These are phyloP conservation scores for Exophiala dermatitidis DNA, from an alignment of 2,329 filamentous ascomycete genomes.

Conservation along the genomic window DNA sequence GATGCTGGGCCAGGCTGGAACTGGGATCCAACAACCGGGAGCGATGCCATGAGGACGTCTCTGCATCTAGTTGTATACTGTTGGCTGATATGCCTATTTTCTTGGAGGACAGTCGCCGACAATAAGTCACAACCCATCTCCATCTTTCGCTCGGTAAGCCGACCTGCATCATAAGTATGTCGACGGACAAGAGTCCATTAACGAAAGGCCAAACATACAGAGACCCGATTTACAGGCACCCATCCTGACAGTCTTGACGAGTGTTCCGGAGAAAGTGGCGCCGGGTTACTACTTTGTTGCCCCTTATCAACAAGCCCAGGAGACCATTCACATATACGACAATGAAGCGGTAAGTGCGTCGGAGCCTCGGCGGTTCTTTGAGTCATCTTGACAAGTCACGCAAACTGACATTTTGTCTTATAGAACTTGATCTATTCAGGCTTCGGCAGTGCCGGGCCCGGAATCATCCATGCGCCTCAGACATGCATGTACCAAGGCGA, in stretches of 20 bases:
- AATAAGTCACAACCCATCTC: constrained; percentile 27
- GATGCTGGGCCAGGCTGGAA: too few species aligned
- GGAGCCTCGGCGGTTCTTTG: too few species aligned
- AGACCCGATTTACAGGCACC: constrained; percentile 37
- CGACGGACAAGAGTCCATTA: background rate
- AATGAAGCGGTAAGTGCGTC: constrained; percentile 38
- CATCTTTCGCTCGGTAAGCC: constrained; percentile 35
- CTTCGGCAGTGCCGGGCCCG: constrained; percentile 44
- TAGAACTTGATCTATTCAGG: constrained; percentile 47
- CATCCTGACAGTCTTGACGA: constrained; percentile 30
- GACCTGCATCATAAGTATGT: background rate
- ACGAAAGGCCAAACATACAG: constrained; percentile 21
- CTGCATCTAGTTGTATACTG: constrained; percentile 3
- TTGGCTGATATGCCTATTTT: constrained; percentile 25
- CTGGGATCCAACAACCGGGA: background rate
- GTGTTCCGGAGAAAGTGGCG: constrained; percentile 31
- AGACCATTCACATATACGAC: constrained; percentile 48
- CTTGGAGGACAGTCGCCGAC: constrained; percentile 28
- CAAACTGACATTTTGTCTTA: too few species aligned
- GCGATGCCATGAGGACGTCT: constrained; percentile 10
- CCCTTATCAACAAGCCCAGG: constrained; percentile 44
- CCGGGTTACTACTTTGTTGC: constrained; percentile 48
- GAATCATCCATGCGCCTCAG: constrained; percentile 43
- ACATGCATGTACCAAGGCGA: constrained; percentile 44
- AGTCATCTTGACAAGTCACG: too few species aligned